Percentiles rank a stretch among this genome's conserved stretches.
These are phyloP conservation scores for Diophrys appendiculata DNA, from an alignment of 73 alveolate species.

Conservation along the genomic window DNA sequence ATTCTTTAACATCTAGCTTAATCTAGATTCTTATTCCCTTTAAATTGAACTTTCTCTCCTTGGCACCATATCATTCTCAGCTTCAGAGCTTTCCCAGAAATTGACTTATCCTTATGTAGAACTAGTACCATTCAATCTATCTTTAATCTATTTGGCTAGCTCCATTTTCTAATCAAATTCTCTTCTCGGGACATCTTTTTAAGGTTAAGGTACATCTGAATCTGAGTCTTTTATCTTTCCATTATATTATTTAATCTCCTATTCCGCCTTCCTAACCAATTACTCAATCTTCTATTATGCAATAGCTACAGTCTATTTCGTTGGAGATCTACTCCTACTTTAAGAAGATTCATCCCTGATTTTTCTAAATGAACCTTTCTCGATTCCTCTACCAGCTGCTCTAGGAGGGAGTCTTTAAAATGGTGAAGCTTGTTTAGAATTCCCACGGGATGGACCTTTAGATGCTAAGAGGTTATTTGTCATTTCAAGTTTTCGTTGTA, in stretches of 20 bases:
- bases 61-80: not conserved
- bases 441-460: too few species aligned
- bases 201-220: not conserved
- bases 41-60: not conserved
- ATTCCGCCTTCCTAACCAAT: constrained; percentile 12
- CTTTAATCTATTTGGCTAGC: not conserved
- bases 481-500: not conserved
- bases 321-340: too few species aligned
- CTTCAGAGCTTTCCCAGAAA: not conserved
- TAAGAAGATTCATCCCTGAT: too few species aligned
- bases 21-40: not conserved
- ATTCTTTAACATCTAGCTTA: not conserved
- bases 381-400: too few species aligned
- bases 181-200: not conserved
- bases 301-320: not conserved
- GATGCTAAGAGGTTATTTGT: not conserved
- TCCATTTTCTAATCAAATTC: not conserved
- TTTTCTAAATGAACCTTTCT: not conserved
- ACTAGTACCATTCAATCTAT: not conserved
- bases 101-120: not conserved
- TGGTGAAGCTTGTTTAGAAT: too few species aligned
- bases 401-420: too few species aligned
- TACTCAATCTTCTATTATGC: constrained; percentile 1
- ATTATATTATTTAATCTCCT: constrained; percentile 4
- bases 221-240: not conserved